Base-by-base conservation (phyloP, 73 alveolate genomes). In the Tetrahymena borealis region DNA sequence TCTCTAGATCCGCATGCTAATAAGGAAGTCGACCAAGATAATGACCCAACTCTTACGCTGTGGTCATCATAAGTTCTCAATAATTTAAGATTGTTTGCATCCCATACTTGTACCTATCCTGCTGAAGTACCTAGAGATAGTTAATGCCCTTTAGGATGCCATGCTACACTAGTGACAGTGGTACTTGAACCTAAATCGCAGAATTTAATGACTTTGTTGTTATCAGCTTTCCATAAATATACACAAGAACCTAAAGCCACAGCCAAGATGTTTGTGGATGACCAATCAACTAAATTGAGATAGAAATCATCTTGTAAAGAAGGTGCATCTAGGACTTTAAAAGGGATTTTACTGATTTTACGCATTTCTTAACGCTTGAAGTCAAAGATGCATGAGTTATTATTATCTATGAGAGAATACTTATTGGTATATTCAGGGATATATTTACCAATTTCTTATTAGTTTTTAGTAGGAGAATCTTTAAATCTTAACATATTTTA, bases 271-370 rank as follows among this genome's bases (percentile, higher is more conserved):
- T 98, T 98, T 43, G 94, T 91, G 9, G 98, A 94, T 12, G 99
- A 97, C 99, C 99, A 98, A 96, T 98, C 99, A 36, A 99, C 97
- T 78, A 99, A 94, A 96, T 99, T 99, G 38, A 99, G 96, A 97
- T 99, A 99, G 94, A 98, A 99, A 97, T 99, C 99, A 94, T 96
- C 99, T 94, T 97, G 94, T 38, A 99, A 96, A 93, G 98, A 94
- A 0, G 99, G 99, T 10, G 99, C 99, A 93, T 99, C 99, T 40
- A 99, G 97, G 20, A 99, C 99, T 95, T 99, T 99, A 94, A 98
- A 98, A 77, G 99, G 99, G 79, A 97, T 96, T 95, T 98, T 98
- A 24, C 99, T 98, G 1, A 99, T 99, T 91, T 98, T 98, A 78
- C 99, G 33, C 6, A 35, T 60, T 60, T 60, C 85, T 60, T 60